phyloP scores from a whole-genome alignment of 2,329 filamentous ascomycete genomes.

The Tolypocladium sp. region DNA sequence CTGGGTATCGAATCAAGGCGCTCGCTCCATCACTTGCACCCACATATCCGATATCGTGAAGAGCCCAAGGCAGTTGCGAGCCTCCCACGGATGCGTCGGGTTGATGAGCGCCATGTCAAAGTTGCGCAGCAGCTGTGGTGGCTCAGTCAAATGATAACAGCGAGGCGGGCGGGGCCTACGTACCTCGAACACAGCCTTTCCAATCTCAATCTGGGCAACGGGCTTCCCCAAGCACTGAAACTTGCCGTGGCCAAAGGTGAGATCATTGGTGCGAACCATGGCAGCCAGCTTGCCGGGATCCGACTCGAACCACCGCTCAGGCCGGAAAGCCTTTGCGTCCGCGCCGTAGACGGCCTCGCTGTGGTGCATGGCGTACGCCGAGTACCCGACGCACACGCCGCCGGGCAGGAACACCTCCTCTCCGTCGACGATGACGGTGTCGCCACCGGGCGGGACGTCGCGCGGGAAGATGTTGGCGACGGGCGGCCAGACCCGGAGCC shows the following conservation, averaged over 20 bases:
- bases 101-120: slow-evolving; percentile 18
- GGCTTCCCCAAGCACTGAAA: slow-evolving; percentile 28
- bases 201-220: slow-evolving; percentile 27
- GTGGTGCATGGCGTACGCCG: slow-evolving; percentile 19
- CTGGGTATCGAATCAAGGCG: background rate
- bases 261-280: slow-evolving; percentile 23
- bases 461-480: slow-evolving; percentile 27
- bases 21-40: slow-evolving; percentile 18
- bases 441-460: slow-evolving; percentile 16
- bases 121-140: slow-evolving; percentile 15
- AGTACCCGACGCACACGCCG: slow-evolving; percentile 17
- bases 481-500: slow-evolving; percentile 35
- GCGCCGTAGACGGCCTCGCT: slow-evolving; percentile 18
- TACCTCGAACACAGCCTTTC: slow-evolving; percentile 32
- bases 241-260: slow-evolving; percentile 28
- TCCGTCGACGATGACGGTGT: slow-evolving; percentile 17
- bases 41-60: slow-evolving; percentile 22
- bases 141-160: background rate
- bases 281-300: slow-evolving; percentile 12
- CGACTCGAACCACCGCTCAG: slow-evolving; percentile 26
- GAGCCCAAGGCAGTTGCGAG: slow-evolving; percentile 15
- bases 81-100: slow-evolving; percentile 16
- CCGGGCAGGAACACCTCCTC: slow-evolving; percentile 28
- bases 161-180: background rate
- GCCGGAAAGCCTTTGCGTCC: slow-evolving; percentile 18